Evolutionary conservation across 805 yeast species (phyloP), one percentile per base, ranked within the genome.

Genomic region (Millerozyma miso): DNA sequence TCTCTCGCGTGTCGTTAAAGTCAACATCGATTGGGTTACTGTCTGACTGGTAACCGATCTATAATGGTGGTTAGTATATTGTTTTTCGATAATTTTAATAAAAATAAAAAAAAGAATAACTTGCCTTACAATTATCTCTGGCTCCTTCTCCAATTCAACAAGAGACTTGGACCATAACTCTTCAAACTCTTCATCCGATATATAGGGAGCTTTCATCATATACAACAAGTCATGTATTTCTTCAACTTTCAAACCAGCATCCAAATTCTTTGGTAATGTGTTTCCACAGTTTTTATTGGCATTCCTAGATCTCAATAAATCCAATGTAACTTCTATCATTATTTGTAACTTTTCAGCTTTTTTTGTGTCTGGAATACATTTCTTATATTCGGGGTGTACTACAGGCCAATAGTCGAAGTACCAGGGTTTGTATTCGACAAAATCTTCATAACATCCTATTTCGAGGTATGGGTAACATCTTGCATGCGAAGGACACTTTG

Each of bases 401-500:
- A 93, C 87, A 17, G 86, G 63, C 13, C 78, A 43, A 4, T 86
- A 83, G 44, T 74, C 69, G 26, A 79, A 56, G 48, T 76, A 70
- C 74, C 81, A 75, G 13, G 83, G 82, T 40, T 74, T 68, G 33
- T 56, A 55, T 31, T 67, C 71, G 37, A 77, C 59, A 56, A 69
- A 85, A 43, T 83, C 95, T 36, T 80, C 81, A 51, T 78, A 81
- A 62, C 99, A 91, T 43, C 75, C 80, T 6, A 86, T 55, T 40
- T 73, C 67, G 52, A 85, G 67, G 36, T 72, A 58, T 18, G 80
- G 77, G 49, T 73, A 79, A 63, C 98, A 91, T 32, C 77, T 69
- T 0, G 90, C 93, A 63, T 90, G 82, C 3, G 72, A 76, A 1
- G 98, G 97, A 58, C 98, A 91, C 19, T 77, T 77, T 3, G 76